Evolutionary conservation across 2,329 filamentous ascomycete genomes (phyloP), one percentile per base, ranked within the genome.

Genomic region (Ophiostoma ulmi): DNA sequence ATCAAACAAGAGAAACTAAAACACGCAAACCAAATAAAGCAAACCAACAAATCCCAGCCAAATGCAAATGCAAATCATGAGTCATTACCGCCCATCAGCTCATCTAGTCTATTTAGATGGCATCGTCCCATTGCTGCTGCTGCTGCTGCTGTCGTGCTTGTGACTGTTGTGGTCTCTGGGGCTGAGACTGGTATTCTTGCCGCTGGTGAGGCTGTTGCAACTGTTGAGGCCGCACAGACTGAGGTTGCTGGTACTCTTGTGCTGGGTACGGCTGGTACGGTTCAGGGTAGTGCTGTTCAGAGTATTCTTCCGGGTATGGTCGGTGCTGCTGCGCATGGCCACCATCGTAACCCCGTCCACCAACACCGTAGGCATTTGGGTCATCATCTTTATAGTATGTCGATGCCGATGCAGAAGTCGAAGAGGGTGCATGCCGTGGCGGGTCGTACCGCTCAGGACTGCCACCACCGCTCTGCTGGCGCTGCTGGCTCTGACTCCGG

Each of bases 381-480:
- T 68, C 67, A 36, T 69, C 70, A 8, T 66, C 38, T n/a, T 14
- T 35, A 35, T 63, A 63, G 58, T 63, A 63, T 39, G 61, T 13
- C 6, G 58, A 17, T 3, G 26, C 26, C 11, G 58, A 48, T 6
- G 44, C 44, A 20, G 52, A 55, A 8, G 58, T 14, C 41, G 20
- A 14, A 17, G n/a, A 22, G 17, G 26, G 35, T 22, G 17, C 58
- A 11, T 2, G 14, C 36, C 14, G 26, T 31, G 48, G 72, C 69
- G 1, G 55, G 68, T 52, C 36, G 14, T 73, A 73, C 26, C 69
- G 71, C 67, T 73, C 71, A 0, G 70, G 70, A 39, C 69, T 72
- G 72, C 61, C 26, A 14, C 65, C 68, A n/a, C 44, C 31, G 35
- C 35, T 48, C 31, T 63, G 65, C 31, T 36, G 61, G 36, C 58